These are phyloP conservation scores for Pleurotus eryngii DNA, from an alignment of 768 basidiomycete species.

Conservation along the genomic window DNA sequence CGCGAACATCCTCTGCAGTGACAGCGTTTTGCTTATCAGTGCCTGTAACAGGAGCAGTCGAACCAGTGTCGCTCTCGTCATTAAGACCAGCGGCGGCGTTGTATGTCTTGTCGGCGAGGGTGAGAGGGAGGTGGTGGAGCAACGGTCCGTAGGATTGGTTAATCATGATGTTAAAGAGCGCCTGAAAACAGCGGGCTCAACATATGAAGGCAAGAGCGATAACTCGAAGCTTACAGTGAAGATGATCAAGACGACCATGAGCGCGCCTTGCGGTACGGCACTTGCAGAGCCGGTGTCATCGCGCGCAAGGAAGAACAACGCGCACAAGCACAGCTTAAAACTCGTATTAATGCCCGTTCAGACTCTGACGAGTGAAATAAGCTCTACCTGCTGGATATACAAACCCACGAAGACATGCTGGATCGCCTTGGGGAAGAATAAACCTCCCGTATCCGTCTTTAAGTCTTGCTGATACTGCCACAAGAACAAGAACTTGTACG, in stretches of 20 bases:
- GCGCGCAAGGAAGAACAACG: constrained; percentile 86
- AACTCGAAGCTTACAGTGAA: constrained; percentile 58
- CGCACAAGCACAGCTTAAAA: constrained; percentile 80
- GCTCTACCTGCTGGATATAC: constrained; percentile 87
- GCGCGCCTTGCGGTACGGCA: constrained; percentile 69
- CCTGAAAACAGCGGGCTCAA: not conserved
- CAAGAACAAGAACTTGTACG: constrained; percentile 87
- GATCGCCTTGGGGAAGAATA: constrained; percentile 94
- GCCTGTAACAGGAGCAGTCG: not conserved
- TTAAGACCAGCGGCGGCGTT: constrained; percentile 17
- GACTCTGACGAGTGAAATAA: no score
- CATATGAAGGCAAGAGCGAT: not conserved
- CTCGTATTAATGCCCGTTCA: no score
- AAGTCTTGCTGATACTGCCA: constrained; percentile 73
- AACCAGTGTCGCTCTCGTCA: constrained; percentile 3
- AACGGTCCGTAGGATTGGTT: constrained; percentile 81
- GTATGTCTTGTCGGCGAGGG: constrained; percentile 69
- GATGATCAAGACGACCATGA: constrained; percentile 84
- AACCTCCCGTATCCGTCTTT: constrained; percentile 78
- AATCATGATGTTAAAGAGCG: constrained; percentile 71
- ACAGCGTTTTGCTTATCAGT: constrained; percentile 1
- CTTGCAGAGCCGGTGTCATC: constrained; percentile 49
- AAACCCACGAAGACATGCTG: constrained; percentile 92
- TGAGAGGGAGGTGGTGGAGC: constrained; percentile 68
- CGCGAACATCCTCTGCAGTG: constrained; percentile 10